phyloP scores from a whole-genome alignment of 164 flowering plant genomes.

The Buxus sempervirens region DNA sequence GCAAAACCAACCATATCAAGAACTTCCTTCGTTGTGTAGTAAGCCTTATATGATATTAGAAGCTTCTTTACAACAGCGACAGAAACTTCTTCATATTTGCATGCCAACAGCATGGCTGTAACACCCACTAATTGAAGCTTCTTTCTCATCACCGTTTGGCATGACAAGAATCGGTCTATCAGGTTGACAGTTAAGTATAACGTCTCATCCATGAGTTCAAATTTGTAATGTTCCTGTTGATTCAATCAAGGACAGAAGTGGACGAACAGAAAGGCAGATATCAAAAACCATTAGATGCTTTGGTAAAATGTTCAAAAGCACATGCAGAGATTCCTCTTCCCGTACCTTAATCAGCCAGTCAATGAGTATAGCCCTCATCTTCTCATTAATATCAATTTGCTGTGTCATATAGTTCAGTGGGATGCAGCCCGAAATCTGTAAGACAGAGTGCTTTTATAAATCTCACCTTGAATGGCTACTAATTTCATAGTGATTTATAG shows the following conservation, averaged over 20 bases:
- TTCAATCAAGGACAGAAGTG: constrained; percentile 1
- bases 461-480: neutral
- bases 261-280: neutral
- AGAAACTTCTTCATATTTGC: constrained; percentile 88
- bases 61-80: constrained; percentile 85
- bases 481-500: too few relatives aligned
- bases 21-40: constrained; percentile 71
- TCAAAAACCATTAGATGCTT: neutral
- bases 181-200: constrained; percentile 72
- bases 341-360: constrained; percentile 96
- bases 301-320: neutral
- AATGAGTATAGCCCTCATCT: constrained; percentile 84
- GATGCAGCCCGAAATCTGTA: constrained; percentile 58
- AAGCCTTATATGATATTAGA: constrained; percentile 78
- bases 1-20: constrained; percentile 62
- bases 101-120: constrained; percentile 85
- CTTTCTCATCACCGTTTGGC: constrained; percentile 60
- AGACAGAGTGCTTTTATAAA: neutral
- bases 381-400: constrained; percentile 74
- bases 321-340: neutral
- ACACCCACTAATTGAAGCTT: constrained; percentile 87
- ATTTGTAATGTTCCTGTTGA: constrained; percentile 81
- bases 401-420: constrained; percentile 60
- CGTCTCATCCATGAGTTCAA: constrained; percentile 83
- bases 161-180: constrained; percentile 70